Evolutionary conservation across 106 monocot genomes (phyloP).

Genomic region (Acanthochlamys bracteata): DNA sequence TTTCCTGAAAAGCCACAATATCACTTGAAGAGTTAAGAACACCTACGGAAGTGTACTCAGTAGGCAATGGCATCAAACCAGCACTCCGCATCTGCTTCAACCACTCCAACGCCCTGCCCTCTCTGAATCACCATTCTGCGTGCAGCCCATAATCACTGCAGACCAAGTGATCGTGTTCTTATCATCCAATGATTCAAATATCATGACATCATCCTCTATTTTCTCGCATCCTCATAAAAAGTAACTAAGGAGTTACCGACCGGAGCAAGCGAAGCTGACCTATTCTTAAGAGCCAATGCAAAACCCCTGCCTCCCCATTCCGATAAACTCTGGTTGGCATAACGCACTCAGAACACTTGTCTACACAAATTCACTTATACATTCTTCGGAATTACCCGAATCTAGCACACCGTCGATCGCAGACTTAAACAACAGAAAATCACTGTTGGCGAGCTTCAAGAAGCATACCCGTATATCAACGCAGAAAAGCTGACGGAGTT

Average conservation of each 20-base stretch:
- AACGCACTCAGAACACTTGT: conserved; percentile 48
- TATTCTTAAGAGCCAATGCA: conserved; percentile 28
- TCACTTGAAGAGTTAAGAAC: conserved; percentile 62
- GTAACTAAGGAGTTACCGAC: conserved; percentile 62
- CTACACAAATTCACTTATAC: conserved; percentile 41
- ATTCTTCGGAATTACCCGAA: not conserved
- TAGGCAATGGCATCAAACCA: conserved; percentile 35
- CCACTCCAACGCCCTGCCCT: conserved; percentile 45
- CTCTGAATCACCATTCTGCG: conserved; percentile 36
- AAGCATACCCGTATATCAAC: conserved; percentile 53
- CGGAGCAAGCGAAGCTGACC: conserved; percentile 27
- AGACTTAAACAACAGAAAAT: conserved; percentile 36
- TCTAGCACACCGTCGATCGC: conserved; percentile 15
- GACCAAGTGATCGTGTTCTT: conserved; percentile 63
- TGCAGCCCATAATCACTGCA: conserved; percentile 58
- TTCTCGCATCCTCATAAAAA: conserved; percentile 41
- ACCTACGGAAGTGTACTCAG: conserved; percentile 63
- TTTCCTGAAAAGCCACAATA: conserved; percentile 7
- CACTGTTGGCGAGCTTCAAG: conserved; percentile 16
- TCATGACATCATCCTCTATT: conserved; percentile 27
- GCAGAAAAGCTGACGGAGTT: conserved; percentile 60
- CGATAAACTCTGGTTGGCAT: conserved; percentile 19
- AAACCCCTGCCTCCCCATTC: conserved; percentile 41
- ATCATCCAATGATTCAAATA: conserved; percentile 32
- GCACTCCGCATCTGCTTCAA: conserved; percentile 41